These are phyloP conservation scores for Pythium sukuiense DNA, from an alignment of 352 stramenopile species.

Conservation along the genomic window DNA sequence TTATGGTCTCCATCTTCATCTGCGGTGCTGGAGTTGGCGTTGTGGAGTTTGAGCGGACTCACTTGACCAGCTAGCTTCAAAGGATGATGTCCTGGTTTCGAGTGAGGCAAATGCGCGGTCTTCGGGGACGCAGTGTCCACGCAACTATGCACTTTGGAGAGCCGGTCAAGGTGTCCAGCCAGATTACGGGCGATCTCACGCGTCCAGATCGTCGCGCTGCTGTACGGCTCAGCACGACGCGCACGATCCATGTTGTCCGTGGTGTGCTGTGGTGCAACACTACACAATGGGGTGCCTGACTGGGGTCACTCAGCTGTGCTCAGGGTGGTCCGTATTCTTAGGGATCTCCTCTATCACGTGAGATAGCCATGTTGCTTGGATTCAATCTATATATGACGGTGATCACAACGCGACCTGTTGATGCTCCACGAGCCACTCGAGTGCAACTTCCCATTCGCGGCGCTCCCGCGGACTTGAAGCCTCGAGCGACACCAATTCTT, in stretches of 20 bases:
- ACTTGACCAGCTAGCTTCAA: constrained; percentile 44
- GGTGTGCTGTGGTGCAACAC: not conserved
- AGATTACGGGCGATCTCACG: constrained; percentile 71
- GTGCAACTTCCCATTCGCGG: constrained; percentile 36
- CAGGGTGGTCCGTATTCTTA: constrained; percentile 18
- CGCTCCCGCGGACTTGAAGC: constrained; percentile 32
- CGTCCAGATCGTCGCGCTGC: constrained; percentile 76
- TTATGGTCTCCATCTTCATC: constrained; percentile 10
- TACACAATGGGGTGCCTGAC: not conserved
- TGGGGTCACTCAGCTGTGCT: not conserved
- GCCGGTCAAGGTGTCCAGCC: constrained; percentile 59
- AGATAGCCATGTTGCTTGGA: not conserved
- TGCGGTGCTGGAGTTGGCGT: constrained; percentile 11
- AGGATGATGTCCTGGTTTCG: constrained; percentile 33
- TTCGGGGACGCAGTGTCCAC: constrained; percentile 72
- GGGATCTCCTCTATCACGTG: not conserved
- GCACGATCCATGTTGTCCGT: constrained; percentile 55
- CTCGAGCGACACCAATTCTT: constrained; percentile 41
- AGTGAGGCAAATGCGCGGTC: constrained; percentile 46
- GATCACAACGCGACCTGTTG: constrained; percentile 5
- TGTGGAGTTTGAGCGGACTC: constrained; percentile 45
- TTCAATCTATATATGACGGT: constrained; percentile 7
- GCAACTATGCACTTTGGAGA: constrained; percentile 72
- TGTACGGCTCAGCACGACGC: constrained; percentile 73
- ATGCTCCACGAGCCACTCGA: constrained; percentile 40